phyloP scores from a whole-genome alignment of 495 filamentous ascomycete genomes.

The Xylaria nigripes region DNA sequence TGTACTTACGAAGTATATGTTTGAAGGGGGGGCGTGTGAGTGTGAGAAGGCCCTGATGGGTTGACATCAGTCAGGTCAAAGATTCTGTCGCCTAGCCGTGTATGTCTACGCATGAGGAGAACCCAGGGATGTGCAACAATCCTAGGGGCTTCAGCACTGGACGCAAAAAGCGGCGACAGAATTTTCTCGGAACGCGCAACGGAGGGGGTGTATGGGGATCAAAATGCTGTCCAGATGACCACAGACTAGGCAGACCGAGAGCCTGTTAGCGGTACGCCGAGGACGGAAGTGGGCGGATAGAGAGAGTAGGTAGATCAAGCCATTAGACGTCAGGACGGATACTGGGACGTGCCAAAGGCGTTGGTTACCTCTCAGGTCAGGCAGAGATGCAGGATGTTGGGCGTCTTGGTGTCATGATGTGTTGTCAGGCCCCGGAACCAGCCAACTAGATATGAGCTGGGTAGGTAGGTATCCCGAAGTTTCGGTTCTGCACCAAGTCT shows the following conservation, averaged over 20 bases:
- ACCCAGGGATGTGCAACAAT: conserved; percentile 23
- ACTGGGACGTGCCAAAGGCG: conserved; percentile 15
- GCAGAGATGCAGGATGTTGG: conserved; percentile 44
- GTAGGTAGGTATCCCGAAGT: conserved; percentile 2
- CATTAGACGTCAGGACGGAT: conserved; percentile 10
- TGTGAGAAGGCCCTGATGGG: conserved; percentile 9
- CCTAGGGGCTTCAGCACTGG: conserved; percentile 25
- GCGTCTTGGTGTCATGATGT: conserved; percentile 38
- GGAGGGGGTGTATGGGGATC: conserved; percentile 9
- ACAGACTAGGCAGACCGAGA: neutral
- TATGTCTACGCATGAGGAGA: conserved; percentile 14
- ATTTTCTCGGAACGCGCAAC: conserved; percentile 12
- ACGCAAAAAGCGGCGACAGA: conserved; percentile 36
- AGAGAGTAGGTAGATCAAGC: conserved; percentile 2
- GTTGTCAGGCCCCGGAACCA: conserved; percentile 25
- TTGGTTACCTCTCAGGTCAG: conserved; percentile 38
- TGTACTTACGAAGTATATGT: neutral
- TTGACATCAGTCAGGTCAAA: conserved; percentile 2
- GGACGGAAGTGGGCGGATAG: conserved; percentile 2
- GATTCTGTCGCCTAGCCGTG: conserved; percentile 13
- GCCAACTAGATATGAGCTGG: conserved; percentile 12
- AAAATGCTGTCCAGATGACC: conserved; percentile 3
- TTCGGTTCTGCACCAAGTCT: conserved; percentile 6
- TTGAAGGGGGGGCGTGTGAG: conserved; percentile 17
- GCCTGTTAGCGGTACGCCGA: conserved; percentile 4